Evolutionary conservation across 2,329 filamentous ascomycete species (phyloP).

Genomic region (Calycina marina): DNA sequence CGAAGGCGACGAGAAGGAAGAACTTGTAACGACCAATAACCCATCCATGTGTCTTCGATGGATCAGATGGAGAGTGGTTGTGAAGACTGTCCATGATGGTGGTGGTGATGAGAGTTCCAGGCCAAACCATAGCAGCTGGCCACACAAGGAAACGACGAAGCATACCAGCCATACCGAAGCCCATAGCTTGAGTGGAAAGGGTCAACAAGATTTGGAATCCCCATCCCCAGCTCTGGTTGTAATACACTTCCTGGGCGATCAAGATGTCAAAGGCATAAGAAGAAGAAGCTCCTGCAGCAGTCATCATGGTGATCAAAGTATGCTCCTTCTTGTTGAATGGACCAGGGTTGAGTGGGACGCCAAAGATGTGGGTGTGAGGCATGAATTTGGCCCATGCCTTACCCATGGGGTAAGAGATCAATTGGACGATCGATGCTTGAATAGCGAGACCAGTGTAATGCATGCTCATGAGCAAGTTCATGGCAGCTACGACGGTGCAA

Average conservation of each 20-base stretch:
- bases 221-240: constrained; percentile 52
- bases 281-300: constrained; percentile 23
- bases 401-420: constrained; percentile 31
- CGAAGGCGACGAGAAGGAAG: constrained; percentile 23
- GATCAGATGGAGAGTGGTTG: constrained; percentile 40
- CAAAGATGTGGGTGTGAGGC: constrained; percentile 24
- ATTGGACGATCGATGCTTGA: constrained; percentile 20
- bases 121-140: constrained; percentile 52
- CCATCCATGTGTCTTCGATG: constrained; percentile 35
- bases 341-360: constrained; percentile 37
- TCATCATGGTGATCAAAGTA: constrained; percentile 49
- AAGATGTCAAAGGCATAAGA: constrained; percentile 61
- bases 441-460: constrained; percentile 26
- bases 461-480: constrained; percentile 21
- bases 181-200: constrained; percentile 46
- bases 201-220: constrained; percentile 44
- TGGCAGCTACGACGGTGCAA: constrained; percentile 10
- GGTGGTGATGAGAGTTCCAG: constrained; percentile 36
- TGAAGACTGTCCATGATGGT: constrained; percentile 34
- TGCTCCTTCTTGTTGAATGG: constrained; percentile 60
- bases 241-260: constrained; percentile 56
- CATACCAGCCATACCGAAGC: constrained; percentile 48
- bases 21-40: constrained; percentile 26
- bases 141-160: constrained; percentile 40
- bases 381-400: constrained; percentile 24